These are phyloP conservation scores for Macadamia integrifolia DNA, from an alignment of 164 flowering plant species.

Conservation along the genomic window DNA sequence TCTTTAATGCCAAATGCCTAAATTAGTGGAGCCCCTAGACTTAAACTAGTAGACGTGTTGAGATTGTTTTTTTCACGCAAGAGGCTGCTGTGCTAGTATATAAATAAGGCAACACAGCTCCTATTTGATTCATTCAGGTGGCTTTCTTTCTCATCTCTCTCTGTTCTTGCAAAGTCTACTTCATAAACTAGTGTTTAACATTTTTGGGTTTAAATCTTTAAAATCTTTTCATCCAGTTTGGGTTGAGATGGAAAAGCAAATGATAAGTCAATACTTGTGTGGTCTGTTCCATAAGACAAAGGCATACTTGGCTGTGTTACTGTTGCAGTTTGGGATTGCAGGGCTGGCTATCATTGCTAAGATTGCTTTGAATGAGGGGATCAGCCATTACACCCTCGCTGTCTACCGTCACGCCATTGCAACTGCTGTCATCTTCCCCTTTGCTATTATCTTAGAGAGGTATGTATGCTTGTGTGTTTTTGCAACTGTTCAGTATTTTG, in stretches of 20 bases:
- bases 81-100: too few species aligned
- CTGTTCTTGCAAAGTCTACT: not conserved
- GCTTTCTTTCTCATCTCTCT: too few species aligned
- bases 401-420: slow-evolving; percentile 69
- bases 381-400: slow-evolving; percentile 57
- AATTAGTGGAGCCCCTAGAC: too few species aligned
- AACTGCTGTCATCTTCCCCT: slow-evolving; percentile 52
- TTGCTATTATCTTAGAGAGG: slow-evolving; percentile 55
- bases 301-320: slow-evolving; percentile 51
- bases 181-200: not conserved
- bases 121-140: too few species aligned
- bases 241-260: not conserved
- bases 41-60: too few species aligned
- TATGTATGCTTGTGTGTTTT: too few species aligned
- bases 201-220: not conserved
- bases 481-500: too few species aligned
- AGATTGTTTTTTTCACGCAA: too few species aligned
- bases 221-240: too few species aligned
- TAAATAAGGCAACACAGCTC: too few species aligned
- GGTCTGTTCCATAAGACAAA: slow-evolving; percentile 19
- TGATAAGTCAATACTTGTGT: not conserved
- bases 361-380: slow-evolving; percentile 58
- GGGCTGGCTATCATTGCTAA: slow-evolving; percentile 69
- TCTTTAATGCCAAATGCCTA: too few species aligned
- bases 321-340: slow-evolving; percentile 59